Base-by-base conservation (phyloP, 306 rosid genomes). In the Bauhinia variegata region DNA sequence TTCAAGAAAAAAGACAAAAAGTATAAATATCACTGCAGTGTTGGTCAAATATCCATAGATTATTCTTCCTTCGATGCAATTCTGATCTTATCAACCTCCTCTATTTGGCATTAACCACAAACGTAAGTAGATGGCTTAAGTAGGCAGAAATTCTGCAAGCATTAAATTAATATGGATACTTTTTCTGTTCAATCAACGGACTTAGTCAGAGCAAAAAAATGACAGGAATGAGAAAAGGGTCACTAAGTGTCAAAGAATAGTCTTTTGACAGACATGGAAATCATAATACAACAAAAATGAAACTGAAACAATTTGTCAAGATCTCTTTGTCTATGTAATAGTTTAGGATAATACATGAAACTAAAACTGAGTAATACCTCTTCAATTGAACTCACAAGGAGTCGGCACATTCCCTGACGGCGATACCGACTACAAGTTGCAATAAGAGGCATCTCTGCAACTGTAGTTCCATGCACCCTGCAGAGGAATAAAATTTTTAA, bases 361-460 rank as follows among this genome's bases (percentile, higher is more conserved):
- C 66, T 13, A 46, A 44, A n/a, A 53, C 65, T 43, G 70, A 74
- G 48, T 18, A 38, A 58, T 70, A 93, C 99, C 97, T 93, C 80
- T 75, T 93, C 95, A 66, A 93, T 88, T 36, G 89, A 86, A 76
- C 37, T 80, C 81, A 93, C 69, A 52, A 93, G 97, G 70, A 75
- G 87, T 23, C 97, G 88, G 75, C 99, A 85, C 99, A 93, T 93
- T 84, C 99, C 99, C 79, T 81, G 95, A 54, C 97, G 96, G 69
- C 97, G 97, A 73, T 78, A 83, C 62, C 36, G 77, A 71, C 99
- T 93, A 80, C 96, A 88, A 71, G 99, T 93, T 51, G 99, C 97
- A 88, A 90, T 85, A 33, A 93, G 87, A 30, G 99, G 99, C 99
- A 93, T 88, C 88, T 93, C 99, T 37, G 99, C 99, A 51, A 88